Percentiles rank a stretch among this genome's conserved stretches.
Conservation (phyloP, 164 flowering plant species). For the Aristolochia contorta region DNA sequence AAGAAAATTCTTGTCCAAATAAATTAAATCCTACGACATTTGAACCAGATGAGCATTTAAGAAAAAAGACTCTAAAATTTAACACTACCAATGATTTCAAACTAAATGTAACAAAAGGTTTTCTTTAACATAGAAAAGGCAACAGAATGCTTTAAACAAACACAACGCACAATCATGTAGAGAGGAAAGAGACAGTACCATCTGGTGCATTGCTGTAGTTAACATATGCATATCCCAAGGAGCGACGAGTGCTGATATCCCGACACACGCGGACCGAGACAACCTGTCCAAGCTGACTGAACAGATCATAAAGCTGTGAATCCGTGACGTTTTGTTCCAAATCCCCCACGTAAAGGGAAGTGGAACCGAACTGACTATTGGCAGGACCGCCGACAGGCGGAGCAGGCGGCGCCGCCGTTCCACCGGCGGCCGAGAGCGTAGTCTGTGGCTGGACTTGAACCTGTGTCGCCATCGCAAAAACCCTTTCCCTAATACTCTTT, state of each 20-base stretch:
- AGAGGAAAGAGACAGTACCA: slow-evolving; percentile 26
- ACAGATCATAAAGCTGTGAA: slow-evolving; percentile 75
- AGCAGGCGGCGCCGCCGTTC: slow-evolving; percentile 13
- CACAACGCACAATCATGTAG: neutral
- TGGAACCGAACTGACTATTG: slow-evolving; percentile 18
- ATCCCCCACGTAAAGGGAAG: slow-evolving; percentile 79
- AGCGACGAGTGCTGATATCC: slow-evolving; percentile 56
- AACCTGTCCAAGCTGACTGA: slow-evolving; percentile 62
- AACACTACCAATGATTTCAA: neutral
- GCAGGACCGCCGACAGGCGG: slow-evolving; percentile 19
- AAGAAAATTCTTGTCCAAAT: too few species aligned
- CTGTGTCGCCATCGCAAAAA: slow-evolving; percentile 59
- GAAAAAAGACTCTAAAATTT: neutral
- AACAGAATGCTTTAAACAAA: neutral
- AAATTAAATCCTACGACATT: too few species aligned
- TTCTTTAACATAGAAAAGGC: too few species aligned
- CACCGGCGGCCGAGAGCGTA: slow-evolving; percentile 26
- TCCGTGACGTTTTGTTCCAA: slow-evolving; percentile 63
- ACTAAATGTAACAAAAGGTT: neutral
- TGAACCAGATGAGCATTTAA: too few species aligned
- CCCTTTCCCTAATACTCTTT: neutral
- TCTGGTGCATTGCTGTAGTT: slow-evolving; percentile 58
- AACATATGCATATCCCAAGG: slow-evolving; percentile 86
- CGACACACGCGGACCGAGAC: slow-evolving; percentile 78
- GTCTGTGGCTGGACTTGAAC: slow-evolving; percentile 42